These are phyloP conservation scores for Poteriospumella lacustris DNA, from an alignment of 108 stramenopile genomes.

Conservation along the genomic window DNA sequence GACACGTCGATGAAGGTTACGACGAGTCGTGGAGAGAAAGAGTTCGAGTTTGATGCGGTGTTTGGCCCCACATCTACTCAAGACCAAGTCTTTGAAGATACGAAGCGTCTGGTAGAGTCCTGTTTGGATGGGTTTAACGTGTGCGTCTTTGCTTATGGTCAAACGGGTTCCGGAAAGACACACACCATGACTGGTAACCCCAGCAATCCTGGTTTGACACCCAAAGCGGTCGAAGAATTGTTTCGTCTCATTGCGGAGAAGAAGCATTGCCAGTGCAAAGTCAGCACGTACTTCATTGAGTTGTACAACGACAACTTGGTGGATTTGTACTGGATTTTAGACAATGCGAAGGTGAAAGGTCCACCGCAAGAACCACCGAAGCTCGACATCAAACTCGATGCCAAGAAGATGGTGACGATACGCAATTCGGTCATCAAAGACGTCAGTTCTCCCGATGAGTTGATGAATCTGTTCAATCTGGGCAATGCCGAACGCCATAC, in stretches of 20 bases:
- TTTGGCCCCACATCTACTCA: constrained; percentile 42
- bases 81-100: constrained; percentile 57
- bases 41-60: constrained; percentile 60
- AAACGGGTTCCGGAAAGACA: constrained; percentile 69
- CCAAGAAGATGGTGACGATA: constrained; percentile 52
- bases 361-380: constrained; percentile 41
- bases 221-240: constrained; percentile 45
- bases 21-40: neutral
- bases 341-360: constrained; percentile 31
- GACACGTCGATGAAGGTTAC: constrained; percentile 32
- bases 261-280: constrained; percentile 3
- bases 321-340: constrained; percentile 51
- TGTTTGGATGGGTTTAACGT: constrained; percentile 62
- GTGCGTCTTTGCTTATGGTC: constrained; percentile 62
- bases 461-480: constrained; percentile 46
- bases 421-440: constrained; percentile 47
- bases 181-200: constrained; percentile 67
- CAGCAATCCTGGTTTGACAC: constrained; percentile 51
- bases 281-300: constrained; percentile 52
- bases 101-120: constrained; percentile 48
- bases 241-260: constrained; percentile 36
- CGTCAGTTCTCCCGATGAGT: constrained; percentile 34
- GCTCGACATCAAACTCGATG: constrained; percentile 59
- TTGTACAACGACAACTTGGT: constrained; percentile 57
- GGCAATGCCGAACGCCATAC: constrained; percentile 55